Evolutionary conservation across 441 rosid species (phyloP).

Genomic region (Erodium trifolium): DNA sequence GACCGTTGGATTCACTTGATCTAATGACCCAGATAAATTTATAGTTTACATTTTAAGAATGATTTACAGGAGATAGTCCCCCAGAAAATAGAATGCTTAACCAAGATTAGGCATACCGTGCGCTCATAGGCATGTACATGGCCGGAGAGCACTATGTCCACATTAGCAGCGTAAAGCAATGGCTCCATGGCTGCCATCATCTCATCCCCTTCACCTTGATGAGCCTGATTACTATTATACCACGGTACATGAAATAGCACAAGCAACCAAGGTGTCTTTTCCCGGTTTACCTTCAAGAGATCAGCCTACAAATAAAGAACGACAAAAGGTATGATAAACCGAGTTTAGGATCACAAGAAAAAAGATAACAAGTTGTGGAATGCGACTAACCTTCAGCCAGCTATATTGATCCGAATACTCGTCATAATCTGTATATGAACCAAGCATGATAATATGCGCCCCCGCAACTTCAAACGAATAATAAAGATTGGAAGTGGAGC

Average conservation of each 20-base stretch:
- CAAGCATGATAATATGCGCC: constrained; percentile 77
- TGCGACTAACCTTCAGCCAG: constrained; percentile 65
- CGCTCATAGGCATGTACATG: constrained; percentile 98
- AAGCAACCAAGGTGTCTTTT: constrained; percentile 81
- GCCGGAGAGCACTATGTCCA: constrained; percentile 73
- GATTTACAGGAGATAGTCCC: too few relatives aligned
- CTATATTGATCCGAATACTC: constrained; percentile 59
- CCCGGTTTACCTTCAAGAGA: constrained; percentile 68
- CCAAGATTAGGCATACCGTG: constrained; percentile 36
- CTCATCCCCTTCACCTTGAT: constrained; percentile 66
- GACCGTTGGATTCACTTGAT: too few relatives aligned
- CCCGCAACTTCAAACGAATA: constrained; percentile 90
- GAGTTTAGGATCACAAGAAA: background rate
- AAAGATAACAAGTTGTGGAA: background rate
- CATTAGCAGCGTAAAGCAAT: constrained; percentile 66
- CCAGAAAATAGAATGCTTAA: constrained; percentile 9
- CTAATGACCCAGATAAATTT: too few relatives aligned
- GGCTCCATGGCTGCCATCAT: constrained; percentile 92
- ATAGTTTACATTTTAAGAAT: too few relatives aligned
- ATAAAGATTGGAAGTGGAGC: constrained; percentile 79
- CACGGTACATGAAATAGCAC: constrained; percentile 82
- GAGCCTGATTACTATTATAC: constrained; percentile 87
- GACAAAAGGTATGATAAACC: background rate
- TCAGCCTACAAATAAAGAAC: constrained; percentile 48
- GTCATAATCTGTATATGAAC: constrained; percentile 71